Percentiles rank a stretch among this genome's conserved stretches.
Conservation (phyloP, 1,284 basidiomycete species). For the Leccinum olivaceoglutinosum region DNA sequence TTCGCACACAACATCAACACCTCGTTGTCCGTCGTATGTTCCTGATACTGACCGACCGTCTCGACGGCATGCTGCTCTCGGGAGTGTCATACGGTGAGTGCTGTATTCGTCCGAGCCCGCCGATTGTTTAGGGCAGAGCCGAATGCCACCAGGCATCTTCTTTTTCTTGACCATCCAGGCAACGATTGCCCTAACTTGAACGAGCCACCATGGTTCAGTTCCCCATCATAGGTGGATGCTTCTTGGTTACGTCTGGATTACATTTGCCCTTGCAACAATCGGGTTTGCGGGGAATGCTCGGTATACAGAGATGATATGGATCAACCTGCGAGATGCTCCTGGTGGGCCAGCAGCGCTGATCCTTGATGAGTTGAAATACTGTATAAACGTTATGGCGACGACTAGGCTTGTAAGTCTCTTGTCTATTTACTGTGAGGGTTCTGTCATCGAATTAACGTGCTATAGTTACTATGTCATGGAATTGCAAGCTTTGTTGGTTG, state of each 20-base stretch:
- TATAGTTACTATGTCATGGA: conserved; percentile 19
- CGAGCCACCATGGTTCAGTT: neutral
- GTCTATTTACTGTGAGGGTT: neutral
- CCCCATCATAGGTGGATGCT: conserved; percentile 6
- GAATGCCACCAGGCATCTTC: conserved; percentile 12
- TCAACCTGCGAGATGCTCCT: conserved; percentile 22
- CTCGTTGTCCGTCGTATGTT: conserved; percentile 5
- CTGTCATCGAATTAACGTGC: neutral
- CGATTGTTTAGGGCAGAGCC: neutral
- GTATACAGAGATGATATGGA: conserved; percentile 33
- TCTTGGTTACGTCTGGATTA: conserved; percentile 21
- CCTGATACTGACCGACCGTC: conserved; percentile 20
- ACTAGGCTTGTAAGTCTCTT: conserved; percentile 17
- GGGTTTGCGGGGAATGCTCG: conserved; percentile 27
- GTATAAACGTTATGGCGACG: conserved; percentile 23
- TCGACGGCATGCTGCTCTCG: conserved; percentile 20
- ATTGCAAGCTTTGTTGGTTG: conserved; percentile 24
- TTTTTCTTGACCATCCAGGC: conserved; percentile 1
- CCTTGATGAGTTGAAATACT: conserved; percentile 21
- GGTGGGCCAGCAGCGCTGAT: conserved; percentile 17
- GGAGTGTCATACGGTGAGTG: conserved; percentile 10
- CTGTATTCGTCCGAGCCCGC: neutral
- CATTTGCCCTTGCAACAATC: conserved; percentile 29
- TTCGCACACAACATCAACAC: too few relatives aligned
- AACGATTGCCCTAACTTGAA: neutral